Evolutionary conservation across 495 filamentous ascomycete genomes (phyloP).

Genomic region (Ascobolus immersus): DNA sequence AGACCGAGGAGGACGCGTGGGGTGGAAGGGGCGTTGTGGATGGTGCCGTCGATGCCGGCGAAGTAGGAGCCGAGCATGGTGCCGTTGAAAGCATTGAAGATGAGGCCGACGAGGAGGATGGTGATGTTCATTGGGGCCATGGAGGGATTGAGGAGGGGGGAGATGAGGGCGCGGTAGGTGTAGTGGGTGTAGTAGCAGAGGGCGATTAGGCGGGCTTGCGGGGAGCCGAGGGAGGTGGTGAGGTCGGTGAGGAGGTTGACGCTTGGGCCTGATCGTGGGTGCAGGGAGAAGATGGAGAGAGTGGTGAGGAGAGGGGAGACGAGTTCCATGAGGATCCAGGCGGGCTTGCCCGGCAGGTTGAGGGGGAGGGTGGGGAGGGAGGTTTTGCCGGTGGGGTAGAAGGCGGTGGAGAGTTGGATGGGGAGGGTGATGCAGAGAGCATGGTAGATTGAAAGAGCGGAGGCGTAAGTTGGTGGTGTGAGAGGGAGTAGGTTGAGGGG

Average conservation of each 20-base stretch:
- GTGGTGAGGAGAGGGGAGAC: constrained; percentile 51
- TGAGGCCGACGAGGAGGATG: constrained; percentile 32
- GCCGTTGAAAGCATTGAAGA: constrained; percentile 61
- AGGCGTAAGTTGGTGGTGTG: too few relatives aligned
- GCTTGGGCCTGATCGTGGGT: constrained; percentile 20
- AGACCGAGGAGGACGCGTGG: constrained; percentile 24
- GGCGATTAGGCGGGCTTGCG: too few relatives aligned
- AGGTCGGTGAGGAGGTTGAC: constrained; percentile 4
- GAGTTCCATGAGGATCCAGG: constrained; percentile 69
- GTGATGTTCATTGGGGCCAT: constrained; percentile 65
- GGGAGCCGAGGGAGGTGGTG: constrained; percentile 4
- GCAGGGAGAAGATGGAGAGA: constrained; percentile 45
- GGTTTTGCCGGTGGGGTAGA: constrained; percentile 68
- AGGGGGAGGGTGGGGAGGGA: constrained; percentile 38
- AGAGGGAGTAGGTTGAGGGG: too few relatives aligned
- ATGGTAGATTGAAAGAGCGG: background rate
- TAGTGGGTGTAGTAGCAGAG: constrained; percentile 59
- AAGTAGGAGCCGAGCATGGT: constrained; percentile 55
- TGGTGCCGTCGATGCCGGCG: constrained; percentile 47
- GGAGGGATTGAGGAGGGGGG: constrained; percentile 56
- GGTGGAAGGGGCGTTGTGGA: constrained; percentile 22
- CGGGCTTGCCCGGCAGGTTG: constrained; percentile 67
- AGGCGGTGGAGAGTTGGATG: constrained; percentile 17
- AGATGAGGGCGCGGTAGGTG: constrained; percentile 58
- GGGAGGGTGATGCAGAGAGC: constrained; percentile 7